Evolutionary conservation across 2,329 filamentous ascomycete genomes (phyloP).

Genomic region (Stachybotrys chlorohalonatus): DNA sequence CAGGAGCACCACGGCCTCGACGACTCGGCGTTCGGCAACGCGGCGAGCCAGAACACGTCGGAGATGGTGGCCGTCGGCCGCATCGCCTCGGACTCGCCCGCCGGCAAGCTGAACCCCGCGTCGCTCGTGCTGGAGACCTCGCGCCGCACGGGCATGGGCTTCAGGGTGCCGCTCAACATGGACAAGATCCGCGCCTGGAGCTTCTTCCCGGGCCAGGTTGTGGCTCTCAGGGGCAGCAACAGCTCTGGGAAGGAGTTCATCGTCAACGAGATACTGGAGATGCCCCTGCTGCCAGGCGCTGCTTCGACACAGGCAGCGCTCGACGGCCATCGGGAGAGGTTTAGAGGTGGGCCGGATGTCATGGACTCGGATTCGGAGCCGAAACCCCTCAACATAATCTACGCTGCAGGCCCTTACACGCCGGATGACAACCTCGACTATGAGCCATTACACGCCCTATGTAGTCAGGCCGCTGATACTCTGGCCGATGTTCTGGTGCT

Average conservation of each 20-base stretch:
- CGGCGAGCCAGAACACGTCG: slow-evolving; percentile 72
- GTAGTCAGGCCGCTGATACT: slow-evolving; percentile 63
- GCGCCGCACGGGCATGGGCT: slow-evolving; percentile 70
- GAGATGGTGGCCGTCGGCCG: slow-evolving; percentile 86
- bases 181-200: slow-evolving; percentile 59
- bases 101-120: slow-evolving; percentile 77
- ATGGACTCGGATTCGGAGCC: slow-evolving; percentile 45
- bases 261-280: slow-evolving; percentile 64
- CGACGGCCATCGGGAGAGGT: slow-evolving; percentile 57
- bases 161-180: slow-evolving; percentile 72
- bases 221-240: slow-evolving; percentile 80
- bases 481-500: slow-evolving; percentile 74
- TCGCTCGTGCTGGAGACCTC: slow-evolving; percentile 86
- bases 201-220: slow-evolving; percentile 92
- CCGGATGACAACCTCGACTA: slow-evolving; percentile 88
- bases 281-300: slow-evolving; percentile 66
- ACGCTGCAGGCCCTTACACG: slow-evolving; percentile 84
- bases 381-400: slow-evolving; percentile 64
- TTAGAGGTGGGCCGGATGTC: slow-evolving; percentile 54
- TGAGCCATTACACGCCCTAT: slow-evolving; percentile 75
- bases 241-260: slow-evolving; percentile 76
- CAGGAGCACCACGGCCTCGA: slow-evolving; percentile 68
- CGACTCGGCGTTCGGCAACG: slow-evolving; percentile 76
- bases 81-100: slow-evolving; percentile 79
- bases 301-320: slow-evolving; percentile 60